These are phyloP conservation scores for Phaeoacremonium minimum DNA, from an alignment of 2,329 filamentous ascomycete species.

Conservation along the genomic window DNA sequence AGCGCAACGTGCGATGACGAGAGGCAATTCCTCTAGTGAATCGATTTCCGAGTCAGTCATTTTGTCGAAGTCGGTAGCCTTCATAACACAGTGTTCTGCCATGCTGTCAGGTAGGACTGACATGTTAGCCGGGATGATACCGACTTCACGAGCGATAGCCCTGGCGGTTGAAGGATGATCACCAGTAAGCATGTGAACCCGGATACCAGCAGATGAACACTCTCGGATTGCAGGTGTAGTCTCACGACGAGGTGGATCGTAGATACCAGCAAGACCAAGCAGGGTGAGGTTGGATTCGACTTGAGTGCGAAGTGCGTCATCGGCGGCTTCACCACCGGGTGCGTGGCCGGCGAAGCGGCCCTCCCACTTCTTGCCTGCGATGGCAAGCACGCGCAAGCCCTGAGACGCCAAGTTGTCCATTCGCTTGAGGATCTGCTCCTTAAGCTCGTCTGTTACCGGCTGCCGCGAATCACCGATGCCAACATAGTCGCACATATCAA, in stretches of 20 bases:
- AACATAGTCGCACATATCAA: constrained; percentile 50
- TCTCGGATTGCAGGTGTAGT: constrained; percentile 68
- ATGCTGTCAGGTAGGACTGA: constrained; percentile 55
- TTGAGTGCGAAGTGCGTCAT: constrained; percentile 47
- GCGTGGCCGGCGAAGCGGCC: constrained; percentile 37
- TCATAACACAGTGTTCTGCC: constrained; percentile 68
- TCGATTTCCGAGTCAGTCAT: constrained; percentile 75
- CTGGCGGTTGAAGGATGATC: constrained; percentile 76
- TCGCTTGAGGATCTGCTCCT: constrained; percentile 44
- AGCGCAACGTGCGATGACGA: constrained; percentile 80
- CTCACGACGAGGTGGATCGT: constrained; percentile 80
- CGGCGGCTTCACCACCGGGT: constrained; percentile 24
- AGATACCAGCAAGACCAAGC: constrained; percentile 79
- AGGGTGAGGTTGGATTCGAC: constrained; percentile 69
- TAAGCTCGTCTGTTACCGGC: constrained; percentile 45
- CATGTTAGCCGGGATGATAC: constrained; percentile 66
- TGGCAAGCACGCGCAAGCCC: constrained; percentile 68
- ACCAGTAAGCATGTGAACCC: constrained; percentile 80
- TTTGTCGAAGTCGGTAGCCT: constrained; percentile 74
- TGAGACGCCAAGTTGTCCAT: constrained; percentile 59
- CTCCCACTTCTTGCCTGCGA: constrained; percentile 60
- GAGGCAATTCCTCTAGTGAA: constrained; percentile 65
- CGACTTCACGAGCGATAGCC: constrained; percentile 74
- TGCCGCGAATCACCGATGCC: constrained; percentile 36
- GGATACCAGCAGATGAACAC: constrained; percentile 70